These are phyloP conservation scores for Wickerhamomyces subpelliculosus DNA, from an alignment of 805 yeast species.

Conservation along the genomic window DNA sequence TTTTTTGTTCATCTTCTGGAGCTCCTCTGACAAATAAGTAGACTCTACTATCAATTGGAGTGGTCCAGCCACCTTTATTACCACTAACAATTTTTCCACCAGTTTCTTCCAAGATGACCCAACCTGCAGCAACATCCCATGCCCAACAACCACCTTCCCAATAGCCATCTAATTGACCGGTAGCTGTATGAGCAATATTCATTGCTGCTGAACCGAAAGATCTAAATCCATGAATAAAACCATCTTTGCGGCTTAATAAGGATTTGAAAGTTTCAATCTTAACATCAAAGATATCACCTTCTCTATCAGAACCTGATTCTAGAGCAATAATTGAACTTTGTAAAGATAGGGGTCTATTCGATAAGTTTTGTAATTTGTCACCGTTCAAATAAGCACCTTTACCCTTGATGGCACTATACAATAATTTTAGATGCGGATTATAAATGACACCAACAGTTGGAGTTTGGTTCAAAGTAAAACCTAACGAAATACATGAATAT, in stretches of 20 bases:
- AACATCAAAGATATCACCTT: conserved; percentile 41
- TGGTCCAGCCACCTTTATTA: conserved; percentile 39
- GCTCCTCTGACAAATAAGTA: conserved; percentile 55
- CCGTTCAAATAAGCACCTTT: conserved; percentile 49
- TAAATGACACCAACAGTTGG: conserved; percentile 62
- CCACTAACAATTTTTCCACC: conserved; percentile 56
- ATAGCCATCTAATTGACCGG: conserved; percentile 52
- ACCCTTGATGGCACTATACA: conserved; percentile 50
- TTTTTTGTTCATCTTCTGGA: conserved; percentile 30
- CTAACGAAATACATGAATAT: conserved; percentile 53
- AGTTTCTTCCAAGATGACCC: conserved; percentile 52
- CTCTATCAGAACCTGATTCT: conserved; percentile 57
- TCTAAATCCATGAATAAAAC: conserved; percentile 55
- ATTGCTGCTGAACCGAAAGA: conserved; percentile 60
- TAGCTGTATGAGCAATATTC: conserved; percentile 51
- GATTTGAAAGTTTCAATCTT: conserved; percentile 42
- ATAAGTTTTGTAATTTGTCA: conserved; percentile 24
- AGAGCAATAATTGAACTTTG: conserved; percentile 49
- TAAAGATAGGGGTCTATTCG: conserved; percentile 32
- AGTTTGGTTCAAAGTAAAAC: conserved; percentile 39
- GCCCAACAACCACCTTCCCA: conserved; percentile 70
- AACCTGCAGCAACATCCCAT: conserved; percentile 69
- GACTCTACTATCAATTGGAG: conserved; percentile 44
- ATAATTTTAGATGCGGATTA: conserved; percentile 48
- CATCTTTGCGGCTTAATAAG: conserved; percentile 42